Base-by-base conservation (phyloP, 176 grass and related monocot genomes). In the Thinopyrum elongatum region DNA sequence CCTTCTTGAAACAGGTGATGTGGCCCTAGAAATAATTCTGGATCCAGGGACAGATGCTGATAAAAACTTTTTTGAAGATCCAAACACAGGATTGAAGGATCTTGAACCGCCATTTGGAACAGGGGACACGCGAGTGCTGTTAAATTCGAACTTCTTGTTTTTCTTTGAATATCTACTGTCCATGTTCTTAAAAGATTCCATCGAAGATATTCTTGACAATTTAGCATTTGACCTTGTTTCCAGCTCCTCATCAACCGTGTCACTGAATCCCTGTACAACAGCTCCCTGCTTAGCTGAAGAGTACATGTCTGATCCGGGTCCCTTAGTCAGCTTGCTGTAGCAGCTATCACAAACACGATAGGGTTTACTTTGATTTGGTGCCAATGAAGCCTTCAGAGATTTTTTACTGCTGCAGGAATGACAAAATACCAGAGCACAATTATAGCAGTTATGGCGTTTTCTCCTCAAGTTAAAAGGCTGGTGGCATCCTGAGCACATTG, bases 11-110 rank as follows among this genome's bases (percentile, higher is more conserved):
- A 94, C 77, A 29, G 97, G 97, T 77, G 93, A 95, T 66, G 97
- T 92, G 16, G 97, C 94, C 74, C 97, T 88, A 62, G 97, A 98
- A 91, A 91, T 94, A 76, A 95, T 95, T 89, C 94, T 91, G 29
- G 97, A 98, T 80, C 97, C 97, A 89, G 97, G 97, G 65, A 98
- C 97, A 81, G 97, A 98, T 70, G 94, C 94, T 35, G 97, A 98
- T 70, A 98, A 92, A 72, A 98, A 95, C 82, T 98, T 98, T 51
- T 92, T 98, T 82, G 96, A 98, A 83, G 93, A 94, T 58, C 96
- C 96, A 88, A 98, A 98, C 84, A 98, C 96, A 64, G 93, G 96
- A 83, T 95, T 98, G 79, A 94, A 89, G 58, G 96, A 95, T 86
- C 87, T 98, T 87, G 94, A 95, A 90, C 78, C 90, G 17, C 94